These are phyloP conservation scores for Neurospora sp. DNA, from an alignment of 495 filamentous ascomycete species.

Conservation along the genomic window DNA sequence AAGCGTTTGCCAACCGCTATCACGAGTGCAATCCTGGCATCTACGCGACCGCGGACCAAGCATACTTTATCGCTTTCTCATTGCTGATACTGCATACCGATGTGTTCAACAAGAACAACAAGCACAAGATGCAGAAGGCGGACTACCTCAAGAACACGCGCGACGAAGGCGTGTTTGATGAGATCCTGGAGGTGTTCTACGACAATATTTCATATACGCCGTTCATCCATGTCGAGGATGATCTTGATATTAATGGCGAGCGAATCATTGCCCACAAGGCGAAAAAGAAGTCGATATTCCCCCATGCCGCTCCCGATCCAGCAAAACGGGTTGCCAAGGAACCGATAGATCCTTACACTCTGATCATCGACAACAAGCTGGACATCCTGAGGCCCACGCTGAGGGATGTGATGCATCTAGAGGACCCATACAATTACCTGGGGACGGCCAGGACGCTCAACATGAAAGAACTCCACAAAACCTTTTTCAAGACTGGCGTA, in stretches of 20 bases:
- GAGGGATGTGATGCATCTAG: conserved; percentile 82
- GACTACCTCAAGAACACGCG: conserved; percentile 94
- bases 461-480: conserved; percentile 65
- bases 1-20: conserved; percentile 92
- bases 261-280: conserved; percentile 59
- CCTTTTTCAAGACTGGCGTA: conserved; percentile 82
- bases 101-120: conserved; percentile 99
- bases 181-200: conserved; percentile 92
- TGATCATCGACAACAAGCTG: conserved; percentile 82
- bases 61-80: conserved; percentile 96
- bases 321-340: conserved; percentile 59
- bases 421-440: conserved; percentile 84
- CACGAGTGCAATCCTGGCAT: conserved; percentile 98
- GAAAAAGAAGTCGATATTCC: conserved; percentile 61
- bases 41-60: conserved; percentile 83
- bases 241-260: conserved; percentile 69
- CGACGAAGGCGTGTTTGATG: conserved; percentile 80
- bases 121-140: conserved; percentile 93
- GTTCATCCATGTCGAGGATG: conserved; percentile 94
- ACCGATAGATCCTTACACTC: conserved; percentile 86
- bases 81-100: conserved; percentile 94
- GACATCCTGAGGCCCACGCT: conserved; percentile 73
- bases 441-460: conserved; percentile 66
- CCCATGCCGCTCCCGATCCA: conserved; percentile 51
- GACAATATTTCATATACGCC: conserved; percentile 97